Evolutionary conservation across 805 yeast genomes (phyloP).

Genomic region (Brettanomyces anomalus): DNA sequence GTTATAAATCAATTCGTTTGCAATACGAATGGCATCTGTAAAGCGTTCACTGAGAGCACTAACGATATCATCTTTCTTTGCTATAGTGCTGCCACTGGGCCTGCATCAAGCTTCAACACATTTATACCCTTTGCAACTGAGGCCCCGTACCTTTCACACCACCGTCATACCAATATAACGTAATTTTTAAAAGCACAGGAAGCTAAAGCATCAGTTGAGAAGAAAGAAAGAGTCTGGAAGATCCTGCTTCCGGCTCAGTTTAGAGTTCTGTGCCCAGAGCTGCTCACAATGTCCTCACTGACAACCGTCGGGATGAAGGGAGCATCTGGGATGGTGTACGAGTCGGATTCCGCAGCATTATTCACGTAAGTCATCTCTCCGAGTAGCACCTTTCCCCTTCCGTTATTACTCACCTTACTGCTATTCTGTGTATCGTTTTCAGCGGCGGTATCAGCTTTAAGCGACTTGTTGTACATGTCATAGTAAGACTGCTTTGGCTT

Average conservation of each 20-base stretch:
- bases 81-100: neutral
- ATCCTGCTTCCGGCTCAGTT: too few relatives aligned
- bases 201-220: too few relatives aligned
- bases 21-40: neutral
- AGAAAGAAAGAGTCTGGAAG: too few relatives aligned
- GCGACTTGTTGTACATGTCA: conserved; percentile 18
- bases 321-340: conserved; percentile 5
- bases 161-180: too few relatives aligned
- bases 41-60: neutral
- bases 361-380: conserved; percentile 22
- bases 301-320: conserved; percentile 26
- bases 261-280: conserved; percentile 17
- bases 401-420: conserved; percentile 20
- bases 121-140: neutral
- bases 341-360: conserved; percentile 14
- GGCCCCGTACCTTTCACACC: too few relatives aligned
- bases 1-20: neutral
- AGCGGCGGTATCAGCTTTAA: conserved; percentile 12
- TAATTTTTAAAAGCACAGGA: too few relatives aligned
- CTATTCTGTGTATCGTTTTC: conserved; percentile 6
- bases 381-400: conserved; percentile 21
- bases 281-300: conserved; percentile 17
- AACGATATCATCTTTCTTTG: neutral
- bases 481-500: conserved; percentile 15
- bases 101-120: neutral